These are phyloP conservation scores for Clohesyomyces aquaticus DNA, from an alignment of 495 filamentous ascomycete genomes.

Conservation along the genomic window DNA sequence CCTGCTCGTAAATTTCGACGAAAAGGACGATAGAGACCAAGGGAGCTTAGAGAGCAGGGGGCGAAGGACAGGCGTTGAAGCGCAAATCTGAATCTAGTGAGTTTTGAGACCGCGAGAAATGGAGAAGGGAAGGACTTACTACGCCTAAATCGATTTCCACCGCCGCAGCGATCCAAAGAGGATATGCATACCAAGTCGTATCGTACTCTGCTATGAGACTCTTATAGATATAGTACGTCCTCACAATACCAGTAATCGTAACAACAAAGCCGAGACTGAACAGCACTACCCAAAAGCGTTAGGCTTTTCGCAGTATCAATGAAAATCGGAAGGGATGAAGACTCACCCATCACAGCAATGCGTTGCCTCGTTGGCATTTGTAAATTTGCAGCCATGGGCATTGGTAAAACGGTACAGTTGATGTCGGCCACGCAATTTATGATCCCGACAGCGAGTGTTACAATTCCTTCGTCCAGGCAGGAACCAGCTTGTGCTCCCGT, in stretches of 20 bases:
- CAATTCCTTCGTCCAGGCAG: conserved; percentile 57
- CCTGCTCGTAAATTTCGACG: conserved; percentile 7
- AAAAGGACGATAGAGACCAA: background rate
- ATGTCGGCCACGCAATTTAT: conserved; percentile 67
- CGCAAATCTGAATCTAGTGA: conserved; percentile 27
- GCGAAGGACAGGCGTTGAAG: conserved; percentile 26
- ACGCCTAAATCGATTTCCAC: conserved; percentile 65
- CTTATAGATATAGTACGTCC: conserved; percentile 59
- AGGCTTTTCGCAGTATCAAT: no score
- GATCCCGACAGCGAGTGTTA: conserved; percentile 59
- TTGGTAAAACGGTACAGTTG: conserved; percentile 60
- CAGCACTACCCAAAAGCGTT: conserved; percentile 52
- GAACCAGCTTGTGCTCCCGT: conserved; percentile 47
- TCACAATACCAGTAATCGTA: conserved; percentile 59
- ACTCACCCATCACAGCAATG: conserved; percentile 53
- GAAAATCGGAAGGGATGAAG: background rate
- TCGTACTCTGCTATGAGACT: conserved; percentile 57
- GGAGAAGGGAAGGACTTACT: conserved; percentile 50
- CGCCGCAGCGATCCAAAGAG: conserved; percentile 55
- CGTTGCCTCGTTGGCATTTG: conserved; percentile 59
- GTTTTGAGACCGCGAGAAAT: background rate
- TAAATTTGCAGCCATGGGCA: conserved; percentile 60
- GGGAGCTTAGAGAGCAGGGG: conserved; percentile 23
- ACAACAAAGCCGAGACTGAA: conserved; percentile 63
- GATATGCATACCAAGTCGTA: conserved; percentile 59